Evolutionary conservation across 164 flowering plant genomes (phyloP), one percentile per base, ranked within the genome.

Genomic region (Annona cherimola): DNA sequence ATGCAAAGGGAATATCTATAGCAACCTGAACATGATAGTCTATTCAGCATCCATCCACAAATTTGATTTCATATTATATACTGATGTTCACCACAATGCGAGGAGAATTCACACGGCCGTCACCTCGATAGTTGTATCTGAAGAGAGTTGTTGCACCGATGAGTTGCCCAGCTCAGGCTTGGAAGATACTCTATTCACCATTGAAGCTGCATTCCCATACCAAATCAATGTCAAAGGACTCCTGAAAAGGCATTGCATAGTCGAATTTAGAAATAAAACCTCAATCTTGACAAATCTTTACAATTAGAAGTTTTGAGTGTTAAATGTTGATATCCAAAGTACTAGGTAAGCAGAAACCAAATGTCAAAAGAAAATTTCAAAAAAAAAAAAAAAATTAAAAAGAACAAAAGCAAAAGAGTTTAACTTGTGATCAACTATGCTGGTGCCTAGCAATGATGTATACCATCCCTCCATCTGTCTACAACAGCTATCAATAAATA

Each of bases 191-290:
- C 57, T 82, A 75, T 94, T 94, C 88, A 84, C 93, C 98, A 94
- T 94, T 45, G 84, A 87, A 92, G 98, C 98, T 94, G 96, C 92
- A 89, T 87, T 84, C 84, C 90, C 84, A 92, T 67, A 88, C 76
- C 81, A 92, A 87, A 88, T 81, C 87, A 89, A 69, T 84, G 87
- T 88, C 90, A 87, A 87, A 77, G 77, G 75, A 83, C 63, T 91
- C 91, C 92, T 85, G 87, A 83, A 86, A 82, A 80, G 75, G 75
- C 74, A 83, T 79, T 82, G 63, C 75, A 73, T 69, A 42, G 59
- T 74, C 66, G 63, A 70, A 76, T 79, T 81, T 69, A 77, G 80
- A 45, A 54, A 50, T 66, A 45, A 43, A 9, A 64, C 67, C 41
- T 64, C n/a, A 63, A 20, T 44, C 41, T 12, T 2, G 39, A 18